These are phyloP conservation scores for Chrysoporthe austroafricana DNA, from an alignment of 2,329 filamentous ascomycete species.

Conservation along the genomic window DNA sequence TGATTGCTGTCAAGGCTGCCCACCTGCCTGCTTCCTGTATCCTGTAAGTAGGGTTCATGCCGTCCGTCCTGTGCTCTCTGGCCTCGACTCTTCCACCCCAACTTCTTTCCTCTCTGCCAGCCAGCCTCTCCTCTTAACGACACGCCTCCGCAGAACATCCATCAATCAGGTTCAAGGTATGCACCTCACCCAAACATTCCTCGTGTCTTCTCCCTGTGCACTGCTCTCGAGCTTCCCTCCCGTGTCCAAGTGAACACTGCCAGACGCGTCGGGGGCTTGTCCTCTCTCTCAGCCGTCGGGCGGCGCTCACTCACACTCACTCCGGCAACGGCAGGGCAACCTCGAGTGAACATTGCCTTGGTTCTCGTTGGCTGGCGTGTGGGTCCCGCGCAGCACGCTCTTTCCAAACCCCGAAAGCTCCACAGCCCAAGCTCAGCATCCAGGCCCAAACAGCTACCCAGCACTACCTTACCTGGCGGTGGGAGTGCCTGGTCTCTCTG, in stretches of 20 bases:
- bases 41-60: background rate
- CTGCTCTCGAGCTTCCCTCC: background rate
- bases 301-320: background rate
- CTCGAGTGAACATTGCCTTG: background rate
- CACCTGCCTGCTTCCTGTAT: too few species aligned
- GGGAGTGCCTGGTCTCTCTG: background rate
- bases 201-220: background rate
- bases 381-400: constrained; percentile 8
- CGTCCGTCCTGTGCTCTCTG: background rate
- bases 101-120: background rate
- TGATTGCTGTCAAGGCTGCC: constrained; percentile 7
- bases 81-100: background rate
- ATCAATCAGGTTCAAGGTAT: background rate
- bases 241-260: background rate
- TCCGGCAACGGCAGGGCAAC: constrained; percentile 10
- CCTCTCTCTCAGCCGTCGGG: background rate
- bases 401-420: constrained; percentile 10
- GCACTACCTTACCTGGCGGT: background rate
- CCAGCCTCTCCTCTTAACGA: background rate
- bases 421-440: background rate
- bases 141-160: background rate
- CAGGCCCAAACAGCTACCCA: background rate
- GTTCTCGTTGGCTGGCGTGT: background rate
- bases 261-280: background rate
- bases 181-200: background rate